Percentiles rank a stretch among this genome's conserved stretches.
These are phyloP conservation scores for Trypanosoma brucei DNA, from an alignment of 208 protist species.

Conservation along the genomic window DNA sequence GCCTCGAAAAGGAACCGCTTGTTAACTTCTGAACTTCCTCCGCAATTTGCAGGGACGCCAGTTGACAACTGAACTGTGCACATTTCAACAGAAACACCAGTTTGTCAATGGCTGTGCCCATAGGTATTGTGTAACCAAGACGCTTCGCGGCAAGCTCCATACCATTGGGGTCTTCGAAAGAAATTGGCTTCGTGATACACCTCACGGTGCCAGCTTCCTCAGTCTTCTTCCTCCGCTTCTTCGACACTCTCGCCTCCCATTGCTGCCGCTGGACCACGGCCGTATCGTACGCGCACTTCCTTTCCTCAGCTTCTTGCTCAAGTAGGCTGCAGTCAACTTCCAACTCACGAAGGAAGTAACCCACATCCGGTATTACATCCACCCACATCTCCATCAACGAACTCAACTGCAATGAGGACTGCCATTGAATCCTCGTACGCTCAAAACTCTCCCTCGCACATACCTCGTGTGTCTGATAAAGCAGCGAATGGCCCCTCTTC, in stretches of 20 bases:
- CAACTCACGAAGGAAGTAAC: not conserved
- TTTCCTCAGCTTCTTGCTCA: conserved; percentile 1
- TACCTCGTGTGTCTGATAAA: conserved; percentile 29
- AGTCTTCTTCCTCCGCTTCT: not conserved
- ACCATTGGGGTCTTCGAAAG: conserved; percentile 1
- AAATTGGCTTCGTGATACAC: conserved; percentile 1
- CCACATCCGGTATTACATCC: not conserved
- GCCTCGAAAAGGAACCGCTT: conserved; percentile 38
- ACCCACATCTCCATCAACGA: not conserved
- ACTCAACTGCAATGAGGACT: conserved; percentile 14
- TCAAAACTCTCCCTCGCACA: conserved; percentile 30
- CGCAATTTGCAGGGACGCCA: conserved; percentile 32
- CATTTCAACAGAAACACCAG: conserved; percentile 40
- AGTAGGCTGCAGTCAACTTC: not conserved
- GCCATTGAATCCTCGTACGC: not conserved
- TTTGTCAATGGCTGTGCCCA: conserved; percentile 35
- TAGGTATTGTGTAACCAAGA: conserved; percentile 49
- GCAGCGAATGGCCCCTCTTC: conserved; percentile 23
- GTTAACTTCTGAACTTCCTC: conserved; percentile 46
- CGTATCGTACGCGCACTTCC: not conserved
- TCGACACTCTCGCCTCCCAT: not conserved
- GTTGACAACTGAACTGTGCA: conserved; percentile 37
- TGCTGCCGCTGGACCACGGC: not conserved
- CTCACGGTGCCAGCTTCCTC: not conserved
- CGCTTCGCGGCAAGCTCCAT: conserved; percentile 19